These are phyloP conservation scores for Tuber aestivum DNA, from an alignment of 495 filamentous ascomycete species.

Conservation along the genomic window DNA sequence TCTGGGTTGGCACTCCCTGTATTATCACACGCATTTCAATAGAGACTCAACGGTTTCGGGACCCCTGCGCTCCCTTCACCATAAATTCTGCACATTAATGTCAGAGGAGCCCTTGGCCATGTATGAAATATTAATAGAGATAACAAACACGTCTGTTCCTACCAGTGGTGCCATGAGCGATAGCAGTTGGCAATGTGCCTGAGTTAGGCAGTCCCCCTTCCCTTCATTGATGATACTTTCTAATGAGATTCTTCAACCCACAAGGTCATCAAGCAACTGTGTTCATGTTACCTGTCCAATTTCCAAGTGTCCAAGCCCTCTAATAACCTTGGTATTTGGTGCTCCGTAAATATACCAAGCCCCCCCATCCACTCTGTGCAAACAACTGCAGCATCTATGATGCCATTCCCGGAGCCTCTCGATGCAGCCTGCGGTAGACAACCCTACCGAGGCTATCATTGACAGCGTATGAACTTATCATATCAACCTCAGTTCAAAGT, in stretches of 20 bases:
- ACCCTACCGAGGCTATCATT: not conserved
- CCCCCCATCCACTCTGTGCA: not conserved
- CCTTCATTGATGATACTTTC: not conserved
- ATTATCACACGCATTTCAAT: not conserved
- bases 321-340: not conserved
- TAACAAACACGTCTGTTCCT: not conserved
- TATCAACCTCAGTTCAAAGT: no score
- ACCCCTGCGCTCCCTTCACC: no score
- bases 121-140: not conserved
- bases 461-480: not conserved
- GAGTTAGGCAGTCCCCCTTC: not conserved
- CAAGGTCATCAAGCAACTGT: not conserved
- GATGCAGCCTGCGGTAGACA: not conserved
- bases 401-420: not conserved
- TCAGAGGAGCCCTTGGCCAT: not conserved
- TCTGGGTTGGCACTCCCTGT: not conserved
- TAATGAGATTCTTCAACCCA: not conserved
- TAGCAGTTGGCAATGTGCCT: not conserved
- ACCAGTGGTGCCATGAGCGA: not conserved
- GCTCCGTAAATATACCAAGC: no score
- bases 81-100: not conserved
- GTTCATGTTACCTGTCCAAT: not conserved
- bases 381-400: not conserved
- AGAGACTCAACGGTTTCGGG: no score
- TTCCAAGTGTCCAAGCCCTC: not conserved